Evolutionary conservation across 2,329 filamentous ascomycete species (phyloP), one percentile per base, ranked within the genome.

Genomic region (Epichloe bromicola): DNA sequence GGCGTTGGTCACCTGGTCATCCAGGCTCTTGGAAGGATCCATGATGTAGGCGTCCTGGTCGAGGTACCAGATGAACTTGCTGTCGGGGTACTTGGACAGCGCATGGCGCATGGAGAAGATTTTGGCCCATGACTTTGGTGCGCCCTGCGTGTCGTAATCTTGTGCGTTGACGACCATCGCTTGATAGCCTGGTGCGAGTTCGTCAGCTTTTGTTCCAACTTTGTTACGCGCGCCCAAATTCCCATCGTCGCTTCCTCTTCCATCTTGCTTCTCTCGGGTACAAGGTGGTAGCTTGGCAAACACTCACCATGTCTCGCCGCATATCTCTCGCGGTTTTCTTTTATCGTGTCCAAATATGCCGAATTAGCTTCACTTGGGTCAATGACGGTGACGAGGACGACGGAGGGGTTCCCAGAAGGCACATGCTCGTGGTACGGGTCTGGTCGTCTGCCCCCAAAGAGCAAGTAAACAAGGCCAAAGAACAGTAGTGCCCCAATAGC

Each of bases 21-120:
- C 81, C 36, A 97, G 70, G 14, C 79, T 77, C 49, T 85, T 69
- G 36, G 74, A 70, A 6, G 86, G 83, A 64, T 93, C 86, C 86
- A 95, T 95, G 63, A 98, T 93, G 58, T 95, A 76, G 8, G 88
- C 80, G 60, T 93, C 82, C 59, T 87, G 79, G 54, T 91, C 87
- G 15, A 98, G 80, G 63, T 85, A 88, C 84, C 91, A 97, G 64
- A 97, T 78, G 65, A 83, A 95, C 46, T 78, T 82, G 55, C 80
- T 82, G 58, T 88, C 78, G 5, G 90, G 88, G 63, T 84, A 83
- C 44, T 82, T 76, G 6, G 88, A 82, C 69, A 97, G 81, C 46
- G 91, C 91, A 66, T 98, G 91, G 54, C 93, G 85, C 63, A 94
- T 74, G 7, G 91, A 87, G 54, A 91, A 87, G 49, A 97, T 78